Conservation (phyloP, 2,329 filamentous ascomycete genomes). For the Coniochaeta sp. region DNA sequence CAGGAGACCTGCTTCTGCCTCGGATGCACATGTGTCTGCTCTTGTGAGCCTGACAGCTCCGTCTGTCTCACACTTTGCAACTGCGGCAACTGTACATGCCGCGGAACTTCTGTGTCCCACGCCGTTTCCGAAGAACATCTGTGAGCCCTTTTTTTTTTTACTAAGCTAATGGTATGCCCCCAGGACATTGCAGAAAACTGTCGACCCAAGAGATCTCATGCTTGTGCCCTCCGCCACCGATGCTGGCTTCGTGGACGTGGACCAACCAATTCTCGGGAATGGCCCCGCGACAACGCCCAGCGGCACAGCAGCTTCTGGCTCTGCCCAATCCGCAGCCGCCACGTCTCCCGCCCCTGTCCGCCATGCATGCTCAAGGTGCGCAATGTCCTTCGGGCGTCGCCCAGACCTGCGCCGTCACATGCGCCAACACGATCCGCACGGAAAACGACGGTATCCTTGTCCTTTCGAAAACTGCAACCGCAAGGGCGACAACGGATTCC, state of each 20-base stretch:
- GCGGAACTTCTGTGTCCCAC: neutral
- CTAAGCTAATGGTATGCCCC: neutral
- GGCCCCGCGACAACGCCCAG: neutral
- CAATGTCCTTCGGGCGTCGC: neutral
- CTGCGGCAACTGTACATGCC: neutral
- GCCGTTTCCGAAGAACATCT: neutral
- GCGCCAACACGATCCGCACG: neutral
- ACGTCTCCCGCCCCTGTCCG: neutral
- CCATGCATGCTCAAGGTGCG: neutral
- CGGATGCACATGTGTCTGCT: neutral
- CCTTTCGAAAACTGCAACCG: neutral
- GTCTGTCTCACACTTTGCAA: neutral
- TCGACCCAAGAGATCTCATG: too few species aligned
- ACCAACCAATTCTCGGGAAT: neutral
- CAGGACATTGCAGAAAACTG: too few species aligned
- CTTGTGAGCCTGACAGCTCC: neutral
- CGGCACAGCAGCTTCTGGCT: neutral
- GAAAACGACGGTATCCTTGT: neutral
- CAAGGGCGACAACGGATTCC: neutral
- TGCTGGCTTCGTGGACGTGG: too few species aligned
- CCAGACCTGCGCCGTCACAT: neutral
- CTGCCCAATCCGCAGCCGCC: neutral
- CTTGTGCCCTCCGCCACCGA: too few species aligned
- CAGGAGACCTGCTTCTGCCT: neutral
- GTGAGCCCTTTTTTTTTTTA: neutral